These are phyloP conservation scores for Triticum timopheevii DNA, from an alignment of 176 grass and related monocot species.

Conservation along the genomic window DNA sequence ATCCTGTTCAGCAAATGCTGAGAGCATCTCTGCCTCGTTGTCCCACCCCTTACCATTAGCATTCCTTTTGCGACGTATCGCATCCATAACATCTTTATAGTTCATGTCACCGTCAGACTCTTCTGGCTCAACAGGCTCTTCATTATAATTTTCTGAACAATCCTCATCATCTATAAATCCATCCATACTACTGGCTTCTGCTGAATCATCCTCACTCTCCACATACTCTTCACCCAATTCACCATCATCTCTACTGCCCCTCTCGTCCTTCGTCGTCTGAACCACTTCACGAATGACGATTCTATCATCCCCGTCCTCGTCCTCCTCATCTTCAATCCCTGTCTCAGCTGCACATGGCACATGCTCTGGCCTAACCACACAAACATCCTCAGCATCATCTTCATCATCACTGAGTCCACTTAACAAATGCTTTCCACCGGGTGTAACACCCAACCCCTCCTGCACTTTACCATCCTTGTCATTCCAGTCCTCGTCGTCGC, in stretches of 20 bases:
- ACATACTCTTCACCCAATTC: conserved; percentile 26
- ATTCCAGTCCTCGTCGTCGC: conserved; percentile 4
- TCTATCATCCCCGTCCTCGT: conserved; percentile 27
- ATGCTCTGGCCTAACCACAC: neutral
- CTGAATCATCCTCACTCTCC: conserved; percentile 31
- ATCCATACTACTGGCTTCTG: conserved; percentile 43
- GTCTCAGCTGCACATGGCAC: neutral
- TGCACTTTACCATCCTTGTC: neutral
- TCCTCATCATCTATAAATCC: conserved; percentile 56
- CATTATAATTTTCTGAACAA: conserved; percentile 33
- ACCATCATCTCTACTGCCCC: neutral
- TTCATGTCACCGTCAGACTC: conserved; percentile 26
- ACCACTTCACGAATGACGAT: conserved; percentile 39
- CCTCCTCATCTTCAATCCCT: neutral
- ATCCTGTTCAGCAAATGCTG: conserved; percentile 47
- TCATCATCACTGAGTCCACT: conserved; percentile 38
- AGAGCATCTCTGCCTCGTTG: conserved; percentile 67
- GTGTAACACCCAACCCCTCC: neutral
- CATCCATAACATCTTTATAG: conserved; percentile 48
- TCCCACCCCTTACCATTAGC: conserved; percentile 38
- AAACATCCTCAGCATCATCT: neutral
- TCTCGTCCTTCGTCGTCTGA: conserved; percentile 24
- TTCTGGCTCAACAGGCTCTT: conserved; percentile 15
- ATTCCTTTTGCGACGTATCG: conserved; percentile 45
- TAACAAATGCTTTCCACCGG: conserved; percentile 30